Evolutionary conservation across 2,329 filamentous ascomycete genomes (phyloP).

Genomic region (Phialophora macrospora): DNA sequence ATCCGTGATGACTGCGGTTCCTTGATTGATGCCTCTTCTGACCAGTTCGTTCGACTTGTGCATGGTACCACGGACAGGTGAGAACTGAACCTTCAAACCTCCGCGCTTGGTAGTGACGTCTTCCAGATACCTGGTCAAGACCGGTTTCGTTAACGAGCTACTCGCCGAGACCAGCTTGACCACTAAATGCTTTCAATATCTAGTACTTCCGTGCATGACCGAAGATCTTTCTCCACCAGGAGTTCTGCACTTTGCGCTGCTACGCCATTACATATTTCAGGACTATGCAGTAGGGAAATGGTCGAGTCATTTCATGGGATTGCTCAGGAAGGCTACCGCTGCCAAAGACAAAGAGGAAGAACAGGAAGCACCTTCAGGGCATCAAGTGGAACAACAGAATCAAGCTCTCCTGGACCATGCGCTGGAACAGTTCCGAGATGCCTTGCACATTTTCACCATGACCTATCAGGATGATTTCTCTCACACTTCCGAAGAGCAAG

Average conservation of each 20-base stretch:
- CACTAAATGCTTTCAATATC: not conserved
- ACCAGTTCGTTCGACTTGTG: conserved; percentile 2
- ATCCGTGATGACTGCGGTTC: conserved; percentile 8
- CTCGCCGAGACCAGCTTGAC: conserved; percentile 2
- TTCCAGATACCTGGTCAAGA: not conserved
- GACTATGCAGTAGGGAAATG: conserved; percentile 8
- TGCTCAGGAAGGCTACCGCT: not conserved
- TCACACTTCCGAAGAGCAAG: not conserved
- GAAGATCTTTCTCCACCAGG: not conserved
- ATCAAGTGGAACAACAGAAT: not conserved
- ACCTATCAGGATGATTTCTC: not conserved
- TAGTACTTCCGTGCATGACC: not conserved
- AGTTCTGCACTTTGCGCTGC: not conserved
- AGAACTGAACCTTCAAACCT: not conserved
- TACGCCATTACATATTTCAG: conserved; percentile 2
- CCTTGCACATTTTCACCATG: not conserved
- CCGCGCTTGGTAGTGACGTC: not conserved
- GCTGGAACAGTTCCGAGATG: not conserved
- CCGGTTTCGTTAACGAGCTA: conserved; percentile 5
- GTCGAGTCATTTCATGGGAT: not conserved
- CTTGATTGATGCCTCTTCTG: not conserved
- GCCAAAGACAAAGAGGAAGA: conserved; percentile 8
- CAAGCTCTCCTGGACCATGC: not conserved
- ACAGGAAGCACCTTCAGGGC: not conserved
- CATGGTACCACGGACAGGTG: conserved; percentile 3